Evolutionary conservation across 108 stramenopile genomes (phyloP).

Genomic region (Conticribra guillardii): DNA sequence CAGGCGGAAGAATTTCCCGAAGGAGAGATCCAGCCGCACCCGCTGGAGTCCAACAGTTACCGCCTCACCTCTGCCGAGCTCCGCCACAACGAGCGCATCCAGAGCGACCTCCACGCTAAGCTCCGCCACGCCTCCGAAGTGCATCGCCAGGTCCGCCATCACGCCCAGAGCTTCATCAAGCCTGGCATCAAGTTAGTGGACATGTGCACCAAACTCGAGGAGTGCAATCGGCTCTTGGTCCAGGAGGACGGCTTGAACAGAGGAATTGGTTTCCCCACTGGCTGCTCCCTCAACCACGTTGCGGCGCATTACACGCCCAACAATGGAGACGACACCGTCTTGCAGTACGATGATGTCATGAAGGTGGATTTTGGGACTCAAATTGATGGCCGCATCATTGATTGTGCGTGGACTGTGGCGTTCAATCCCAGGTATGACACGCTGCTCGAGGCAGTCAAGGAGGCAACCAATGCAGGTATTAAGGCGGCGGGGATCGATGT

Average conservation of each 20-base stretch:
- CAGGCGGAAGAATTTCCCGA: slow-evolving; percentile 64
- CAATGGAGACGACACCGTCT: slow-evolving; percentile 92
- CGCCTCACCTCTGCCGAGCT: slow-evolving; percentile 89
- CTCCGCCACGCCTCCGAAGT: slow-evolving; percentile 92
- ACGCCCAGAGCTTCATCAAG: slow-evolving; percentile 95
- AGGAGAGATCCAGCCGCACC: slow-evolving; percentile 92
- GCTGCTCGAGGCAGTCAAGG: slow-evolving; percentile 92
- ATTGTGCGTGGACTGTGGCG: slow-evolving; percentile 97
- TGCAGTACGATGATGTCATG: slow-evolving; percentile 93
- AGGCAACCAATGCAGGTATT: slow-evolving; percentile 96
- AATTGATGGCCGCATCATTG: slow-evolving; percentile 98
- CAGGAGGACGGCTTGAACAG: slow-evolving; percentile 87
- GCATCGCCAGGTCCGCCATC: slow-evolving; percentile 95
- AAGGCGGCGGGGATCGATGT: slow-evolving; percentile 96
- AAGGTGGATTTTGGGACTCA: slow-evolving; percentile 99
- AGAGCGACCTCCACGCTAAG: slow-evolving; percentile 86
- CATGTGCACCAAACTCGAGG: slow-evolving; percentile 94
- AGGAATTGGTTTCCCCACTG: slow-evolving; percentile 99
- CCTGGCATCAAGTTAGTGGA: slow-evolving; percentile 96
- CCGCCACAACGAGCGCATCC: slow-evolving; percentile 81
- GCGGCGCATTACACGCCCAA: slow-evolving; percentile 99
- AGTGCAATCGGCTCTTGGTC: slow-evolving; percentile 92
- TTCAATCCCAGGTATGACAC: slow-evolving; percentile 95
- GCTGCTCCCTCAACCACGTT: slow-evolving; percentile 97
- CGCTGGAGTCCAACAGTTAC: slow-evolving; percentile 80